Percentiles rank a stretch among this genome's conserved stretches.
phyloP scores from a whole-genome alignment of 345 rosid genomes.

The Fremontodendron californicum region DNA sequence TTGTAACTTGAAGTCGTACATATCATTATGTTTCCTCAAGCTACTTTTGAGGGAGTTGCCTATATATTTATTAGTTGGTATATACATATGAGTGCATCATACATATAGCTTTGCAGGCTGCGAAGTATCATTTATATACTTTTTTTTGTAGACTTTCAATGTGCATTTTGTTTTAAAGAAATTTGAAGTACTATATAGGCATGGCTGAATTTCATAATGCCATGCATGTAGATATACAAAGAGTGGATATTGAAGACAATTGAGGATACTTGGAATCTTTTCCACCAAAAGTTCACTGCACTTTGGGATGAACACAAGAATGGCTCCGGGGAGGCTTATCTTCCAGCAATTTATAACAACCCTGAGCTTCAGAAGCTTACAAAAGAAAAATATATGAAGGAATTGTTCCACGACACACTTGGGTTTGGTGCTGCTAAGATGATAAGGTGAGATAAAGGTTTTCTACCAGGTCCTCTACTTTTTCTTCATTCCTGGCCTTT shows the following conservation, averaged over 20 bases:
- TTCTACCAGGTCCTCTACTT: background rate
- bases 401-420: conserved; percentile 75
- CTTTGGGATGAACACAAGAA: conserved; percentile 78
- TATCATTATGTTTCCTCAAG: background rate
- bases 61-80: background rate
- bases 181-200: background rate
- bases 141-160: background rate
- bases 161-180: background rate
- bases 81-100: background rate
- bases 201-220: background rate
- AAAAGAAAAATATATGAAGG: conserved; percentile 55
- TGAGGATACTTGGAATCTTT: conserved; percentile 77
- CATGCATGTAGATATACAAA: conserved; percentile 55
- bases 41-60: background rate
- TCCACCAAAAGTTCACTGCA: conserved; percentile 52
- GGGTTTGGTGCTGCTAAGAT: conserved; percentile 97
- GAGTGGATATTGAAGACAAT: conserved; percentile 69
- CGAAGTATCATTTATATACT: background rate
- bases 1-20: background rate
- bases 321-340: conserved; percentile 87
- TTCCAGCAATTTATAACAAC: conserved; percentile 66
- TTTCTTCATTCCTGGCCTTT: background rate
- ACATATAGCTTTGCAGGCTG: background rate
- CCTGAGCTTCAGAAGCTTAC: conserved; percentile 58
- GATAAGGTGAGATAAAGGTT: conserved; percentile 55